Base-by-base conservation (phyloP, 2,329 filamentous ascomycete species). In the Hymenoscyphus linearis region DNA sequence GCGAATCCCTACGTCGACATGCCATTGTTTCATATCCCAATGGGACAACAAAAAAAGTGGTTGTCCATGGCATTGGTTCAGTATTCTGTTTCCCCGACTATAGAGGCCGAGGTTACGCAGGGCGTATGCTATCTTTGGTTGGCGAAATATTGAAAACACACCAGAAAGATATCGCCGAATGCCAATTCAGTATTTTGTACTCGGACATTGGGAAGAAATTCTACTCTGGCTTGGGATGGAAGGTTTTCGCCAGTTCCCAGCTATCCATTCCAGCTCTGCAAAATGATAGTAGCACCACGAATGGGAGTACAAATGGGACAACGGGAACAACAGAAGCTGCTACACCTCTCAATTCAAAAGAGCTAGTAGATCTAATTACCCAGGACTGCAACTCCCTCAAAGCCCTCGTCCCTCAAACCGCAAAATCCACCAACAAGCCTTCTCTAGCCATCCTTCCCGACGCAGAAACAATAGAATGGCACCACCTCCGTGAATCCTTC, bases 191-290 rank as follows among this genome's bases (percentile, higher is more conserved):
- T 0, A 83, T 96, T 7, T 79, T 97, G 9, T 96, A 87, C 75
- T 96, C 91, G 9, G 91, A 96, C 69, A 92, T 96, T 65, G 91
- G 93, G 22, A 89, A 91, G 78, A 77, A 78, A 44, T 97, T 92
- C 75, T 97, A 97, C 76, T 83, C 88, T 3, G 80, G 79, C 35
- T 80, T 85, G 65, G 91, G 91, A 53, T 97, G 93, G 93, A 80
- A 85, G 55, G 65, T 86, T 0, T 93, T 88, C 68, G 79, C 83
- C 22, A 93, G 90, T 62, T 79, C 82, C 1, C 92, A 96, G 72
- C 79, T 96, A 52, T 79, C 82, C 35, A 82, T 96, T 60, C 76
- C 62, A n/a, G 9, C 66, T n/a, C 78, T 13, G 62, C 68, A 9
- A 22, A 66, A 73, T 2, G 69, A 70, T 18, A 56, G 66, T 10